A percentile compares a stretch with the other conserved stretches of the same genome.
phyloP scores from a whole-genome alignment of 768 basidiomycete genomes.

The Tylopilus rubrobrunneus region DNA sequence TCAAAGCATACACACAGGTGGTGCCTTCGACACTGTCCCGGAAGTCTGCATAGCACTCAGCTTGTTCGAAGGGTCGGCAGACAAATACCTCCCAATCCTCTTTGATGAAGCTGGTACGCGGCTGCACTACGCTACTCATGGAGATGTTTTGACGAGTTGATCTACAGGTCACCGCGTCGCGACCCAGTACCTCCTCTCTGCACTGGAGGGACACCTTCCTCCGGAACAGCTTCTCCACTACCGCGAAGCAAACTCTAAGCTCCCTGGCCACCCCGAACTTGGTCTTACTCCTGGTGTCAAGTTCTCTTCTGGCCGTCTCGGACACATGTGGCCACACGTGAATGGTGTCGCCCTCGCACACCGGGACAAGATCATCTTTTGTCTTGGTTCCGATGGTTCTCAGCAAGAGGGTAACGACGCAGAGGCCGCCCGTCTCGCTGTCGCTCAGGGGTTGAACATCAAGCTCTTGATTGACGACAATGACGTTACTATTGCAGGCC shows the following conservation, averaged over 20 bases:
- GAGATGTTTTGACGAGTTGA: not conserved
- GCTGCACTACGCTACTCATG: not conserved
- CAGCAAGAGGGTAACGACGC: constrained; percentile 92
- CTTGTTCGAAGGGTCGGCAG: constrained; percentile 54
- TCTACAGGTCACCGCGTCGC: constrained; percentile 79
- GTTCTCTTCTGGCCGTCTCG: constrained; percentile 90
- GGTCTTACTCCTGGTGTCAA: constrained; percentile 90
- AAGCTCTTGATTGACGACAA: constrained; percentile 89
- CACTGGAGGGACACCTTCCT: constrained; percentile 67
- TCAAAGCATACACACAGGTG: constrained; percentile 33
- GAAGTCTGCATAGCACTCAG: constrained; percentile 79
- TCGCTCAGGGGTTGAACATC: constrained; percentile 77
- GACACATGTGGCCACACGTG: constrained; percentile 87
- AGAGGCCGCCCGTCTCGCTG: constrained; percentile 83
- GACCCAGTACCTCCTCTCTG: constrained; percentile 82
- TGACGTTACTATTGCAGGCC: constrained; percentile 89
- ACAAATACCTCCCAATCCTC: constrained; percentile 63
- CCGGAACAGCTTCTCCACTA: constrained; percentile 79
- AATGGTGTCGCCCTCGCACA: constrained; percentile 84
- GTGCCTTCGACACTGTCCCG: constrained; percentile 74
- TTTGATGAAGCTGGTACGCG: constrained; percentile 79
- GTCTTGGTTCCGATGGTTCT: constrained; percentile 85
- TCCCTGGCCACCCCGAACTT: constrained; percentile 87
- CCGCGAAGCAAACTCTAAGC: constrained; percentile 79
- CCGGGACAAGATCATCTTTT: constrained; percentile 71